Evolutionary conservation across 192 early-diverging fungal species (phyloP), one percentile per base, ranked within the genome.

Genomic region (Coemansia sp.): DNA sequence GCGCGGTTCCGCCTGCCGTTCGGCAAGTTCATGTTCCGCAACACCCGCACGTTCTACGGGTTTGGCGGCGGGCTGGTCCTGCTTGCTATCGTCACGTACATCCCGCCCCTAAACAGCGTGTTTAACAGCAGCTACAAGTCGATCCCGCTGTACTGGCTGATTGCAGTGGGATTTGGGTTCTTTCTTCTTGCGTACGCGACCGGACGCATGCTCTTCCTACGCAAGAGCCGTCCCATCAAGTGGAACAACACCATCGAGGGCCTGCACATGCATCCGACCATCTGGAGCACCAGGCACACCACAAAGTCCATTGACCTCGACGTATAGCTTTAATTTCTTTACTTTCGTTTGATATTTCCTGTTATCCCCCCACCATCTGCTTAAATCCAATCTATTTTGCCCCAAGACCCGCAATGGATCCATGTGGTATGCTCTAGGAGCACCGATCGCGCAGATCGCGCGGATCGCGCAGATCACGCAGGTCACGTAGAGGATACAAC

Each of bases 191-290:
- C 84, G 35, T 95, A 98, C 71, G 84, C 88, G 2, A 84, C 85
- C 23, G 33, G 88, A 18, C 84, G 96, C 42, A 82, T 86, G 57
- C 40, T 88, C 31, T 58, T 94, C 48, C 61, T 89, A 29, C 84
- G 89, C 45, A 85, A 64, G 48, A 63, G 87, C 74, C 74, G 71
- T 23, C 93, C 96, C 0, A 71, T 91, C 30, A 61, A 77, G 42
- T 86, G 86, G 72, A 90, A 86, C 73, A 84, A 82, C 18, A 91
- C 93, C 48, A 94, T 96, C 62, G 67, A 85, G 42, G 95, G 93
- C 16, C 86, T 97, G 52, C 86, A 91, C 67, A 92, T 94, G 89
- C 86, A 90, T 72, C 91, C 92, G 35, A 94, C 92, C 7, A 78
- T 91, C 59, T 91, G 78, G 77, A 79, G 77, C 64, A 70, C 67